Evolutionary conservation across 2,329 filamentous ascomycete species (phyloP), one percentile per base, ranked within the genome.

Genomic region (Truncatella angustata): DNA sequence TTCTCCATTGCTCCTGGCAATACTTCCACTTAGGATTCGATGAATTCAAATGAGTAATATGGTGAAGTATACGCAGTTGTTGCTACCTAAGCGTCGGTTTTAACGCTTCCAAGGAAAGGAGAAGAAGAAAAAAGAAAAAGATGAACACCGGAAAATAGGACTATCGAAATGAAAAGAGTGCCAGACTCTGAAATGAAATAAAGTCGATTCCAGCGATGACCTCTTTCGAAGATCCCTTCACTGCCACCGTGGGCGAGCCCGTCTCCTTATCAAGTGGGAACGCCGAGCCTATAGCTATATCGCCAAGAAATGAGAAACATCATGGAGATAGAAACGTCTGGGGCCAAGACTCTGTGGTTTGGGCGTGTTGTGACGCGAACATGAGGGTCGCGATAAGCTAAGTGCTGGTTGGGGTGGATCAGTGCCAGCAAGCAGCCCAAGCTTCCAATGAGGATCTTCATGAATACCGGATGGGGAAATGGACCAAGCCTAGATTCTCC

Each of bases 371-470:
- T 11, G 21, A 21, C 37, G 36, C 11, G 21, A 51, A 55, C 37
- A 35, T 32, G 55, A 57, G 56, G 57, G 56, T 56, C 55, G 36
- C 26, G 56, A 57, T 56, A 58, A 51, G 54, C 44, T 52, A 48
- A 56, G 48, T 51, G 54, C 55, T 52, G 45, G 43, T 46, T 32
- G 45, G 51, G 42, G 44, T 28, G 21, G 52, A 23, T 28, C 32
- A 30, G 35, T 46, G 52, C n/a, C 52, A 54, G 26, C 26, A 10
- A 5, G 37, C n/a, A 37, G 36, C 49, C 54, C 54, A 51, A 56
- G 56, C 59, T 56, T 54, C 54, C 56, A n/a, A 63, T 63, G 60
- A 53, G 36, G 60, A 63, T 63, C 60, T 59, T 60, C 60, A 56
- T 48, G 37, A 51, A 35, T 55, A 54, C 60, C 54, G 50, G 54